Conservation (phyloP, 768 basidiomycete genomes). For the Panaeolus cyanescens region DNA sequence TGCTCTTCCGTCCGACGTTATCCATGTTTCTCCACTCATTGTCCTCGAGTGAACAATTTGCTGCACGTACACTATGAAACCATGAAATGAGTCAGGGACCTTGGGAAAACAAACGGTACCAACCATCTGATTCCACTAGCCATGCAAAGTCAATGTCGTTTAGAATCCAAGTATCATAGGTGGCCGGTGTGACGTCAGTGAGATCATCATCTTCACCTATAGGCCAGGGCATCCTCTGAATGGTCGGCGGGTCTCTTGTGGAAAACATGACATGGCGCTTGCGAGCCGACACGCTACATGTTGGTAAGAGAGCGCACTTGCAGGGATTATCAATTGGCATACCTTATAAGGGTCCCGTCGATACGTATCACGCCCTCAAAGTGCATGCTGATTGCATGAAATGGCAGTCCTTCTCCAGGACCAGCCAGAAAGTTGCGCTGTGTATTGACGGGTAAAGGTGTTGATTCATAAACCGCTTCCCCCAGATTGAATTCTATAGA, state of each 20-base stretch:
- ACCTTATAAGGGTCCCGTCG: slow-evolving; percentile 78
- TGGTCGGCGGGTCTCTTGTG: slow-evolving; percentile 69
- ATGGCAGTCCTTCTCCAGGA: slow-evolving; percentile 74
- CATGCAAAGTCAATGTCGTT: slow-evolving; percentile 64
- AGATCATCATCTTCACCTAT: slow-evolving; percentile 39
- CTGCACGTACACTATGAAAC: slow-evolving; percentile 56
- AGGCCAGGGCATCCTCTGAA: slow-evolving; percentile 89
- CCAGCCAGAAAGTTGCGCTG: slow-evolving; percentile 75
- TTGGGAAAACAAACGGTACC: slow-evolving; percentile 8
- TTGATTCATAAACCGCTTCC: slow-evolving; percentile 55
- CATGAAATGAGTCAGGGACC: neutral
- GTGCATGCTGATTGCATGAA: slow-evolving; percentile 67
- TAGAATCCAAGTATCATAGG: slow-evolving; percentile 55
- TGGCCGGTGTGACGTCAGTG: slow-evolving; percentile 30
- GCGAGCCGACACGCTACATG: slow-evolving; percentile 71
- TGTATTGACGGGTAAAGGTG: slow-evolving; percentile 52
- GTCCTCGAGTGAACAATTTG: slow-evolving; percentile 60
- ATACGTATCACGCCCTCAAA: slow-evolving; percentile 84
- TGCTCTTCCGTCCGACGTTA: slow-evolving; percentile 81
- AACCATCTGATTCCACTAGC: slow-evolving; percentile 76
- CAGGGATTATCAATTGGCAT: slow-evolving; percentile 5
- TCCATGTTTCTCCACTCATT: slow-evolving; percentile 76
- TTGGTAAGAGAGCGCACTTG: slow-evolving; percentile 6
- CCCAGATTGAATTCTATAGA: slow-evolving; percentile 60
- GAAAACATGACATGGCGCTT: slow-evolving; percentile 72